Evolutionary conservation across 495 filamentous ascomycete species (phyloP), one percentile per base, ranked within the genome.

Genomic region (Penicillium roqueforti): DNA sequence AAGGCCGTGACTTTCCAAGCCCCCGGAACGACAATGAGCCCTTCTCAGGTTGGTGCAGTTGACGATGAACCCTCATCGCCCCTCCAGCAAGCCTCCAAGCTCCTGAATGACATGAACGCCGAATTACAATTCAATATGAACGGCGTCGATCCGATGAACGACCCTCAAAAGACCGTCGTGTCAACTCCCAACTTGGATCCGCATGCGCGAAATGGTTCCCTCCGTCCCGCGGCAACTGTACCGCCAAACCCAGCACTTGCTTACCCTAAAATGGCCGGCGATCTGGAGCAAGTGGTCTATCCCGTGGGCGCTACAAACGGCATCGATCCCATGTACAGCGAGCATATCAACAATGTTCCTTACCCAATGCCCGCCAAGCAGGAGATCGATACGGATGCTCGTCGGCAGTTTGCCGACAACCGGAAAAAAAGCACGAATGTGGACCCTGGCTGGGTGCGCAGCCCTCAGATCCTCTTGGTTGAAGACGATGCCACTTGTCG

Each of bases 401-500:
- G 73, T 58, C 75, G 75, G 47, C 74, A 73, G 48, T 75, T 73
- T 38, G 68, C 69, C n/a, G 80, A 80, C 23, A 75, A 73, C 28
- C 77, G 85, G 40, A 89, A 89, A 65, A 87, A 87, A 70, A 87
- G 80, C 60, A 79, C 76, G 0, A 73, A 82, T 53, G 75, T 85
- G n/a, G 87, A 89, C 53, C 85, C 86, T 18, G 85, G 83, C 6
- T 97, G 92, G 92, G 72, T 84, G 18, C 83, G 86, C 57, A 85
- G 86, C 57, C 93, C 93, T 0, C 82, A 86, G 47, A 91, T 98
- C 54, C 75, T 98, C 52, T 80, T 98, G 39, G 93, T 98, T 31
- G 93, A 98, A 67, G 93, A 98, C 67, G 93, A 98, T 69, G 86
- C 84, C 46, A 97, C 92, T 2, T 97, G 93, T 68, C 84, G 91